phyloP scores from a whole-genome alignment of 2,329 filamentous ascomycete species.

The Lasiodiplodia hormozganensis region DNA sequence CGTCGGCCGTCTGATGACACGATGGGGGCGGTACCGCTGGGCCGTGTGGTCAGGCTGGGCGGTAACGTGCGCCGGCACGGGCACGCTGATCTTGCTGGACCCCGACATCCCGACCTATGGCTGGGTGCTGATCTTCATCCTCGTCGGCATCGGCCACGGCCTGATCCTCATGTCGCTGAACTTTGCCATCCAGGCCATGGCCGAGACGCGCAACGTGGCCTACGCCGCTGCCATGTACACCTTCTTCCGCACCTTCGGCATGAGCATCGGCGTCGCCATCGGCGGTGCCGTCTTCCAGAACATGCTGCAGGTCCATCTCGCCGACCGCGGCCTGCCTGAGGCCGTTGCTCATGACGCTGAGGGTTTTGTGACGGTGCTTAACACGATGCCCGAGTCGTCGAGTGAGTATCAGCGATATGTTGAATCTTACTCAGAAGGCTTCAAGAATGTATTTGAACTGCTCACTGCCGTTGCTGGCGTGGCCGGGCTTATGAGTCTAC shows the following conservation, averaged over 20 bases:
- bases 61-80: conserved; percentile 49
- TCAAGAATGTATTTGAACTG: too few species aligned
- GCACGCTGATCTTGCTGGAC: conserved; percentile 51
- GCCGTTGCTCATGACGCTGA: too few species aligned
- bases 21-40: conserved; percentile 36
- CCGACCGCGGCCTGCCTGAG: not conserved
- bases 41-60: conserved; percentile 40
- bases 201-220: conserved; percentile 47
- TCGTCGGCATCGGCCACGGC: conserved; percentile 52
- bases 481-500: too few species aligned
- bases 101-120: conserved; percentile 43
- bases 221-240: conserved; percentile 49
- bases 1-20: conserved; percentile 36
- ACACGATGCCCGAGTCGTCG: too few species aligned
- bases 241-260: conserved; percentile 57
- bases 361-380: too few species aligned
- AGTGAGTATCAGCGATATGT: too few species aligned
- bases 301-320: not conserved
- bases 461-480: too few species aligned
- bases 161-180: conserved; percentile 51
- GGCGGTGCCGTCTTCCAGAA: conserved; percentile 52
- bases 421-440: too few species aligned
- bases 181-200: conserved; percentile 52
- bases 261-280: conserved; percentile 56
- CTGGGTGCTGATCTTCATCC: conserved; percentile 55